Conservation (phyloP, 352 stramenopile genomes). For the Pythium monospermum region DNA sequence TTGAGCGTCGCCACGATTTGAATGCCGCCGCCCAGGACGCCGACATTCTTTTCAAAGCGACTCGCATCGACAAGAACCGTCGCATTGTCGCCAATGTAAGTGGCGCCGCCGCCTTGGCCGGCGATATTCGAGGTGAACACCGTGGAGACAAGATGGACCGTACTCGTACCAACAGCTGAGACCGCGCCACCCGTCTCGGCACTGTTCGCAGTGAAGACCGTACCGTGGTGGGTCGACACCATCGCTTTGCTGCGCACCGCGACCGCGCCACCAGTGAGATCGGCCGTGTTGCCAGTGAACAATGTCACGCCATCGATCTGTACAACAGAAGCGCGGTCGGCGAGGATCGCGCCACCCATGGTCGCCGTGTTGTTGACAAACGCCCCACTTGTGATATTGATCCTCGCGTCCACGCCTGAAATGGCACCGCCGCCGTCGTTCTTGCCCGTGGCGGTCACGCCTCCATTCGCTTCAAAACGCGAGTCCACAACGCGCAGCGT, state of each 20-base stretch:
- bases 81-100: constrained; percentile 28
- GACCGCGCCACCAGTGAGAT: constrained; percentile 43
- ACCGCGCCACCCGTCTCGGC: constrained; percentile 8
- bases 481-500: constrained; percentile 18
- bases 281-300: constrained; percentile 43
- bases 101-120: constrained; percentile 29
- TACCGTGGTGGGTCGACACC: background rate
- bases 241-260: constrained; percentile 15
- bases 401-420: constrained; percentile 29
- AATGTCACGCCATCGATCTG: constrained; percentile 13
- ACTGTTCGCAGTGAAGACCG: background rate
- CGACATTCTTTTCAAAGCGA: constrained; percentile 28
- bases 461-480: constrained; percentile 32
- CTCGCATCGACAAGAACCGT: constrained; percentile 14
- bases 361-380: constrained; percentile 49
- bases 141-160: background rate
- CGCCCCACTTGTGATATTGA: constrained; percentile 27
- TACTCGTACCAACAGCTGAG: background rate
- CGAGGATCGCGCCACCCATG: constrained; percentile 36
- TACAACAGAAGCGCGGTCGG: constrained; percentile 29
- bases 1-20: constrained; percentile 22
- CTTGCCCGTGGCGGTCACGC: constrained; percentile 41
- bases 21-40: constrained; percentile 31
- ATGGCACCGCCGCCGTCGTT: constrained; percentile 54
- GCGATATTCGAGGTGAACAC: constrained; percentile 41